Evolutionary conservation across 768 basidiomycete genomes (phyloP).

Genomic region (Leccinellum albellum): DNA sequence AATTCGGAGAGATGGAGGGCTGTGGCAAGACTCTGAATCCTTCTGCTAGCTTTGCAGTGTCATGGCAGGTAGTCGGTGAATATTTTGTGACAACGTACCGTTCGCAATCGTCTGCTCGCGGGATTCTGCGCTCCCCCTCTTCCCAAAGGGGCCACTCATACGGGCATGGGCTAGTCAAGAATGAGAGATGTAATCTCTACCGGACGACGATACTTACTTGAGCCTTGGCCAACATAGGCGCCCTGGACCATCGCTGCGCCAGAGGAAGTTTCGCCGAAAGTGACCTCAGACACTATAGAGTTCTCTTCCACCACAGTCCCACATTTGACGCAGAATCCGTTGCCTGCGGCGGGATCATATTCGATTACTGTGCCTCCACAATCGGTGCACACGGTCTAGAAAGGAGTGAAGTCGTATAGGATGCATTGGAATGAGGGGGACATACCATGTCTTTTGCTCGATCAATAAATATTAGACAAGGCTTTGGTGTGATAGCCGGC

Average conservation of each 20-base stretch:
- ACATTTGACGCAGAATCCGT: slow-evolving; percentile 81
- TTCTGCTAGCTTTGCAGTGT: slow-evolving; percentile 59
- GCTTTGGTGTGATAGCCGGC: not conserved
- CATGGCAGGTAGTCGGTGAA: not conserved
- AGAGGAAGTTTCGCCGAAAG: slow-evolving; percentile 88
- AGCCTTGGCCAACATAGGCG: slow-evolving; percentile 84
- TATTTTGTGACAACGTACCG: slow-evolving; percentile 43
- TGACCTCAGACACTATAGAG: slow-evolving; percentile 88
- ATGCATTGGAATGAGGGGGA: not conserved
- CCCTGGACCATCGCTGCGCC: slow-evolving; percentile 97
- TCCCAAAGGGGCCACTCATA: slow-evolving; percentile 79
- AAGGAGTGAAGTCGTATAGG: not conserved
- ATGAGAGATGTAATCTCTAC: not conserved
- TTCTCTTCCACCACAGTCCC: slow-evolving; percentile 92
- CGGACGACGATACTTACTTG: slow-evolving; percentile 58
- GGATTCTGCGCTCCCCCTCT: slow-evolving; percentile 74
- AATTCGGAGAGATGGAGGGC: slow-evolving; percentile 76
- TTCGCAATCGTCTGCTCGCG: slow-evolving; percentile 90
- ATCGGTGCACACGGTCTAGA: slow-evolving; percentile 63
- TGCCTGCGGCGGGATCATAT: slow-evolving; percentile 80
- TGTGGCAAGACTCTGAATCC: slow-evolving; percentile 79
- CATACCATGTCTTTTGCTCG: slow-evolving; percentile 15
- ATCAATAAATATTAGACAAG: not conserved
- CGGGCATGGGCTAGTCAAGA: slow-evolving; percentile 63
- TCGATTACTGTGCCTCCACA: slow-evolving; percentile 84